These are phyloP conservation scores for Dalbergia cochinchinensis DNA, from an alignment of 306 rosid species.

Conservation along the genomic window DNA sequence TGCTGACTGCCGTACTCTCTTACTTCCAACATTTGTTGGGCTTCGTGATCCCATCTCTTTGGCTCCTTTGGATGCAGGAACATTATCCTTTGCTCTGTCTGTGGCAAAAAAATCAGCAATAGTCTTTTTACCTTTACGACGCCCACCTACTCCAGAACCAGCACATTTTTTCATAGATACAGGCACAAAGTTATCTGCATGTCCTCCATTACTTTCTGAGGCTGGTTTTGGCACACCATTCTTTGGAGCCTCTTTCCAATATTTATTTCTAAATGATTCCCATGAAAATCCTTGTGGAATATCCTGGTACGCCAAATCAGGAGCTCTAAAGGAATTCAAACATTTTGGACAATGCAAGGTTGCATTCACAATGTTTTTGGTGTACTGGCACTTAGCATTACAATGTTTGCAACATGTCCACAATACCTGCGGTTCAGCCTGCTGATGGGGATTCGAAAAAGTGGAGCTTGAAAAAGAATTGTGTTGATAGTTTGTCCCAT, in stretches of 20 bases:
- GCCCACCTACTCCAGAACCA: conserved; percentile 50
- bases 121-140: conserved; percentile 44
- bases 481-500: conserved; percentile 48
- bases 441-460: conserved; percentile 39
- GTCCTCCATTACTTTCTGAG: conserved; percentile 25
- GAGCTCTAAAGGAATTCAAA: conserved; percentile 55
- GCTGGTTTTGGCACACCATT: conserved; percentile 32
- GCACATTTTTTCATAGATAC: conserved; percentile 46
- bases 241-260: conserved; percentile 41
- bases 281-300: conserved; percentile 36
- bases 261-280: conserved; percentile 26
- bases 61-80: conserved; percentile 46
- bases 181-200: conserved; percentile 7
- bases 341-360: conserved; percentile 63
- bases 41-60: conserved; percentile 48
- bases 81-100: conserved; percentile 41
- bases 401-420: conserved; percentile 77
- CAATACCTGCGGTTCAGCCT: conserved; percentile 53
- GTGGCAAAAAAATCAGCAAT: conserved; percentile 40
- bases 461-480: conserved; percentile 43
- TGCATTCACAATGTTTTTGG: conserved; percentile 31
- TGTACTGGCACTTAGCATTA: conserved; percentile 54
- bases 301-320: conserved; percentile 39
- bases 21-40: conserved; percentile 55
- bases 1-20: conserved; percentile 59